Evolutionary conservation across 2,329 filamentous ascomycete genomes (phyloP), one percentile per base, ranked within the genome.

Genomic region (Ascochyta clinopodiicola): DNA sequence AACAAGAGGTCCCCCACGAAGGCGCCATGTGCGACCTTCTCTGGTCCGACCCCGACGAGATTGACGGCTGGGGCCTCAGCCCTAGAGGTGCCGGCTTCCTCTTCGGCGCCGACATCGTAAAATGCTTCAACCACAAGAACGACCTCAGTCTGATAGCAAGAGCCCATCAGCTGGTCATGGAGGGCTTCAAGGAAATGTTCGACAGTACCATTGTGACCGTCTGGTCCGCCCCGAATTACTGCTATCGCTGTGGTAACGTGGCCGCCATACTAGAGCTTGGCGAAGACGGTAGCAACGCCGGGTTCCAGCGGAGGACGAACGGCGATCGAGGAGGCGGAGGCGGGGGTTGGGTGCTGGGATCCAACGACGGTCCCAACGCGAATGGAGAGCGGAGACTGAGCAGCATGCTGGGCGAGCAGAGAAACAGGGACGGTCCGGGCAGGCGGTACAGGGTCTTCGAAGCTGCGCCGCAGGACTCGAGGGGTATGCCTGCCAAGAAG

Each of bases 181-280:
- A 99, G 75, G 95, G 95, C 0, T 99, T 97, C 77, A 98, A 98
- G 79, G 95, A 98, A 19, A 98, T 98, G 93, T 99, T 98, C 71
- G 69, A 72, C 72, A 89, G 88, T 13, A 91, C 88, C 43, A 97
- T 99, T 61, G 95, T 98, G 37, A 99, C 95, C 0, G 95, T 99
- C n/a, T 99, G 95, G 80, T 78, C 75, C 15, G 95, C 95, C 4
- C 95, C 95, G 2, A 99, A 85, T 57, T 85, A 85, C 70, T 85
- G 83, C 68, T 82, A 82, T 65, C 73, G 80, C 31, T 82, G 80
- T 60, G 80, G 80, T 21, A 82, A 82, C 50, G 80, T 99, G 12
- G 95, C 95, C 0, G 94, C 95, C 0, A 93, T 99, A 55, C 80
- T 99, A 50, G 95, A 99, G 78, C 82, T 99, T 4, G 90, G 88